Evolutionary conservation across 768 basidiomycete species (phyloP).

Genomic region (Pisolithus albus): DNA sequence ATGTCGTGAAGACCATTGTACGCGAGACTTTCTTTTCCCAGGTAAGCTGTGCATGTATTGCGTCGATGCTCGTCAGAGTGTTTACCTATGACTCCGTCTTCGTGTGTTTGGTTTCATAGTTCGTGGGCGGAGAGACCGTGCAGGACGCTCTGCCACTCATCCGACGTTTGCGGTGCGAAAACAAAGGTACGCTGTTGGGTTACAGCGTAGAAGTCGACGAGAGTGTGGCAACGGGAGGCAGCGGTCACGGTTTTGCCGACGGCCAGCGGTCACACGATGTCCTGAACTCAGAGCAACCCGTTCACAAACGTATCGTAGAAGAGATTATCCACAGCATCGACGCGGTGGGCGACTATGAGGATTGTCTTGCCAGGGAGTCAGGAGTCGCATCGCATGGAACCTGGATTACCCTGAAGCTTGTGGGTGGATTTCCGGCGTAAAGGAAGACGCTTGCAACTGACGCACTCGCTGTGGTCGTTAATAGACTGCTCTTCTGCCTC

Average conservation of each 20-base stretch:
- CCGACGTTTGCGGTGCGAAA: constrained; percentile 49
- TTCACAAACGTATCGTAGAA: constrained; percentile 58
- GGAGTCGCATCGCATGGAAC: constrained; percentile 44
- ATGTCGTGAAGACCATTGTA: constrained; percentile 62
- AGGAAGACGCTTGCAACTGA: neutral
- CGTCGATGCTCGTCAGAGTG: neutral
- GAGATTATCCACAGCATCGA: constrained; percentile 77
- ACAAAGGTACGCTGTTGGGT: constrained; percentile 70
- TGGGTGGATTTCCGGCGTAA: constrained; percentile 26
- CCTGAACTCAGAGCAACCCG: constrained; percentile 19
- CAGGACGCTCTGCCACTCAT: constrained; percentile 62
- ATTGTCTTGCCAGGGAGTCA: constrained; percentile 24
- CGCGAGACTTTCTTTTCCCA: constrained; percentile 82
- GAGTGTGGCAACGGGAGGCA: constrained; percentile 35
- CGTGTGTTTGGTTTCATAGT: constrained; percentile 37
- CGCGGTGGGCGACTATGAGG: constrained; percentile 77
- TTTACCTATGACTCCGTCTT: neutral
- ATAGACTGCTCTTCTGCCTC: constrained; percentile 65
- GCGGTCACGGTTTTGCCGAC: neutral
- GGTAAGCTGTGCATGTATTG: constrained; percentile 31
- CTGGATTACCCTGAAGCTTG: constrained; percentile 84
- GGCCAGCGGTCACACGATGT: neutral
- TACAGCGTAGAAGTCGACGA: constrained; percentile 86
- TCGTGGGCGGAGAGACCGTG: constrained; percentile 84
- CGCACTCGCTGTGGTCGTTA: neutral